Evolutionary conservation across 2,329 filamentous ascomycete genomes (phyloP).

Genomic region (Bisporella sp.): DNA sequence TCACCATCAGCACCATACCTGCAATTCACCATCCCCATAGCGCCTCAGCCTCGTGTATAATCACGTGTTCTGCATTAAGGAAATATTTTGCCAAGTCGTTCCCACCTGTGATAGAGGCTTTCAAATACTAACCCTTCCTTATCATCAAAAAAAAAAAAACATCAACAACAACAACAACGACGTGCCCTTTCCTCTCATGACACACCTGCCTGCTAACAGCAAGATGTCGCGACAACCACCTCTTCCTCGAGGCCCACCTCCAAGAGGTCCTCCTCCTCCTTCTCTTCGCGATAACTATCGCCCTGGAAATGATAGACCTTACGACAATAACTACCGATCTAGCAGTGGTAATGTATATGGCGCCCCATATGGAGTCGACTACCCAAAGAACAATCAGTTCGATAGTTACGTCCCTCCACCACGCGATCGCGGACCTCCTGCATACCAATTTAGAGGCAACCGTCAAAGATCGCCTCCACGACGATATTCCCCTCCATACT

Average conservation of each 20-base stretch:
- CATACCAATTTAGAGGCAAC: constrained; percentile 18
- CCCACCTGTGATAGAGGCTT: too few species aligned
- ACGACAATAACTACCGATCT: background rate
- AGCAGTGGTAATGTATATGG: too few species aligned
- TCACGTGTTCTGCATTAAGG: too few species aligned
- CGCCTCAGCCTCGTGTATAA: too few species aligned
- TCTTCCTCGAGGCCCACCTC: constrained; percentile 20
- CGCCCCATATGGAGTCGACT: too few species aligned
- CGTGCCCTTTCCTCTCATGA: background rate
- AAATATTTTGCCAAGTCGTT: too few species aligned
- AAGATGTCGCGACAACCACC: constrained; percentile 25
- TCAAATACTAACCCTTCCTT: too few species aligned
- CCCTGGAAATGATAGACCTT: background rate
- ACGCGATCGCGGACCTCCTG: constrained; percentile 1
- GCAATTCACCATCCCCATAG: too few species aligned
- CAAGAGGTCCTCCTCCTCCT: constrained; percentile 15
- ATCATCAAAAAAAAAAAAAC: too few species aligned
- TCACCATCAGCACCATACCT: too few species aligned
- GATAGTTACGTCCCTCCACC: background rate
- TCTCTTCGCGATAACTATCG: constrained; percentile 1
- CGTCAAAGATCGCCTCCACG: constrained; percentile 2
- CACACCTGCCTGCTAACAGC: background rate
- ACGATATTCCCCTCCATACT: constrained; percentile 2
- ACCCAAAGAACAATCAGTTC: background rate
- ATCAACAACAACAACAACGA: background rate